phyloP scores from a whole-genome alignment of 345 rosid genomes.

The Gossypium anomalum region DNA sequence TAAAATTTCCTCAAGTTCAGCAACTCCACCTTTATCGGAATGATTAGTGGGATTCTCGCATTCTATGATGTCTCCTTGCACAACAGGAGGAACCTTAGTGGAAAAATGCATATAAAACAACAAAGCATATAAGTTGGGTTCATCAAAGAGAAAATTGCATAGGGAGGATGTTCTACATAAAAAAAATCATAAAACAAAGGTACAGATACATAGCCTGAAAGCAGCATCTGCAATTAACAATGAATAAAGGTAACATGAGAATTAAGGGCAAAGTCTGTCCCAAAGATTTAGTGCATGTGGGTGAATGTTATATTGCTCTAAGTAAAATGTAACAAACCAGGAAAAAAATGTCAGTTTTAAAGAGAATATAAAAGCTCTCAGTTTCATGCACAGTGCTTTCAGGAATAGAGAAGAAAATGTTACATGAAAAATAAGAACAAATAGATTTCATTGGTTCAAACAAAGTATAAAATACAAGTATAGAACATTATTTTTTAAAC shows the following conservation, averaged over 20 bases:
- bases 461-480: background rate
- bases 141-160: too few species aligned
- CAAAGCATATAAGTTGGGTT: background rate
- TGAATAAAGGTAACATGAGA: background rate
- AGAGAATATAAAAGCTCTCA: background rate
- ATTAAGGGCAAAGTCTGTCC: background rate
- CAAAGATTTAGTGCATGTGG: background rate
- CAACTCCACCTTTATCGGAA: slow-evolving; percentile 30
- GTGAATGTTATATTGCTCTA: background rate
- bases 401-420: background rate
- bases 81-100: slow-evolving; percentile 27
- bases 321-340: background rate
- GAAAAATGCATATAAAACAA: slow-evolving; percentile 14
- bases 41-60: slow-evolving; percentile 24
- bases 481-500: too few species aligned
- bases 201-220: background rate
- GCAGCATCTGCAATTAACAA: background rate
- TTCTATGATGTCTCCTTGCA: slow-evolving; percentile 25
- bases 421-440: background rate
- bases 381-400: background rate
- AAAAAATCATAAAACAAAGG: background rate
- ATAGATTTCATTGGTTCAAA: background rate
- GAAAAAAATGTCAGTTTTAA: background rate
- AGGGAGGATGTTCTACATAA: background rate
- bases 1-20: slow-evolving; percentile 52